These are phyloP conservation scores for Wickerhamiella alocasiicola DNA, from an alignment of 805 yeast genomes.

Conservation along the genomic window DNA sequence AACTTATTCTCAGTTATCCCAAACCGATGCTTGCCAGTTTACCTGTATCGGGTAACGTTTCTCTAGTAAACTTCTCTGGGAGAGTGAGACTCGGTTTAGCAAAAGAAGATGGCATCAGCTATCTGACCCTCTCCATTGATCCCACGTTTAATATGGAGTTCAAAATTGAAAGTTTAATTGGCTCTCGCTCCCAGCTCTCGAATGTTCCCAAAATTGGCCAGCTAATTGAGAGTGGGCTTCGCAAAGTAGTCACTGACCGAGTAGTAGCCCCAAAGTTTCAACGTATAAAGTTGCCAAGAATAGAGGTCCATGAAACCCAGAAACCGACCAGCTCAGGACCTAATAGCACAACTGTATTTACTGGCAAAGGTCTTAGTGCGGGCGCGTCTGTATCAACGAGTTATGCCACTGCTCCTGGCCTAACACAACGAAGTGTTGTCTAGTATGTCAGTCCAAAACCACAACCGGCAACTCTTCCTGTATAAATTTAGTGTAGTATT, in stretches of 20 bases:
- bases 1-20: conserved; percentile 62
- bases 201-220: conserved; percentile 86
- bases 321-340: no score
- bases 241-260: conserved; percentile 83
- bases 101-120: conserved; percentile 34
- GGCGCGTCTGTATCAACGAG: no score
- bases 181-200: conserved; percentile 82
- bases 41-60: conserved; percentile 74
- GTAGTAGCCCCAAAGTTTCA: conserved; percentile 92
- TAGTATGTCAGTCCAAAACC: no score
- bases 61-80: conserved; percentile 84
- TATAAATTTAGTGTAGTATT: no score
- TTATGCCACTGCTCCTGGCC: no score
- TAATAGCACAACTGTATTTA: no score
- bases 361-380: no score
- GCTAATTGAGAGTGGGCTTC: conserved; percentile 65
- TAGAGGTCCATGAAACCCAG: no score
- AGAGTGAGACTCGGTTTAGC: conserved; percentile 60
- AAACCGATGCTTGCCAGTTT: conserved; percentile 71
- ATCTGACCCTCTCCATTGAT: conserved; percentile 75
- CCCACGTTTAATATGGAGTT: conserved; percentile 88
- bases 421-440: no score
- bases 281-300: conserved; percentile 59
- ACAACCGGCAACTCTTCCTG: no score
- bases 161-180: conserved; percentile 76